Percentiles rank a stretch among this genome's conserved stretches.
phyloP scores from a whole-genome alignment of 305 asterid species.

The Euphrasia arctica region DNA sequence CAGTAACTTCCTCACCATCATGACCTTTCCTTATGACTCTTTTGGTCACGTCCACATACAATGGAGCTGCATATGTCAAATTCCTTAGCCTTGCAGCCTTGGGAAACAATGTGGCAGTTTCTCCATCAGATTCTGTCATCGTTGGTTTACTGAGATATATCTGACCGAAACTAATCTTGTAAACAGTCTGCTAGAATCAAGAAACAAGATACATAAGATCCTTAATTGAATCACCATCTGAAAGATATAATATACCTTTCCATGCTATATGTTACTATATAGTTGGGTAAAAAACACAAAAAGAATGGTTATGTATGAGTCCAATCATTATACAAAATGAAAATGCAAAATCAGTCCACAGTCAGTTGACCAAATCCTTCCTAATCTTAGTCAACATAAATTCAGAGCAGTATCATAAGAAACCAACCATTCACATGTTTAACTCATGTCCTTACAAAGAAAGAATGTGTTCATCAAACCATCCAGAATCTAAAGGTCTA shows the following conservation, averaged over 20 bases:
- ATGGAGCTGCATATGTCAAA: slow-evolving; percentile 94
- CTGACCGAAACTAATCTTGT: slow-evolving; percentile 91
- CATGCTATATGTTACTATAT: not conserved
- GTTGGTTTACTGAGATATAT: slow-evolving; percentile 97
- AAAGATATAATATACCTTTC: not conserved
- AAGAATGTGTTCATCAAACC: not conserved
- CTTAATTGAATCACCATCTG: slow-evolving; percentile 3
- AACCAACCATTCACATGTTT: slow-evolving; percentile 10
- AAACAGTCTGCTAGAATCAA: slow-evolving; percentile 63
- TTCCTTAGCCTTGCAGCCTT: slow-evolving; percentile 99
- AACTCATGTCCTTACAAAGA: not conserved
- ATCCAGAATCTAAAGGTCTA: not conserved
- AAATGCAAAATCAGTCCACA: not conserved
- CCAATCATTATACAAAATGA: slow-evolving; percentile 42
- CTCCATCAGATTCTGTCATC: slow-evolving; percentile 99
- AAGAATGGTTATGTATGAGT: slow-evolving; percentile 35
- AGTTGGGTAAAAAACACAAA: slow-evolving; percentile 1
- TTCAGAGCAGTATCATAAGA: slow-evolving; percentile 26
- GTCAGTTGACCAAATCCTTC: not conserved
- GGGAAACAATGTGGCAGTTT: slow-evolving; percentile 97
- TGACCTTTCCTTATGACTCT: slow-evolving; percentile 94
- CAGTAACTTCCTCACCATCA: slow-evolving; percentile 97
- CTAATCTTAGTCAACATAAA: not conserved
- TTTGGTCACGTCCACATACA: slow-evolving; percentile 90
- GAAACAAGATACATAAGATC: slow-evolving; percentile 19